Evolutionary conservation across 2,329 filamentous ascomycete species (phyloP).

Genomic region (Claviceps sorghi): DNA sequence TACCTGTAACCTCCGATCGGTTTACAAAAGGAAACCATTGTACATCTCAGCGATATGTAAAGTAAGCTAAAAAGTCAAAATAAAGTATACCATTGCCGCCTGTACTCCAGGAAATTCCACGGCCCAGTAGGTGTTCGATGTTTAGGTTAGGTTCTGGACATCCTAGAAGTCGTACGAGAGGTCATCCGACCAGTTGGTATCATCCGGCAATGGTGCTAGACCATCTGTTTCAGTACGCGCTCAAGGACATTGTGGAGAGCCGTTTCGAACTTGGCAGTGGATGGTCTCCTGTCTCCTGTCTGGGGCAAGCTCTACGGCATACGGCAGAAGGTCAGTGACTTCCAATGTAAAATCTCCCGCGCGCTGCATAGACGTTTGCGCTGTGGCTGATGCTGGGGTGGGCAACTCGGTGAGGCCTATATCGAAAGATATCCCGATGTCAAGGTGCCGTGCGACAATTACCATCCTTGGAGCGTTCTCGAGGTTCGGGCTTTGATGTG

Average conservation of each 20-base stretch:
- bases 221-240: constrained; percentile 7
- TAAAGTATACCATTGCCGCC: background rate
- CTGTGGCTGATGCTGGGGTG: constrained; percentile 28
- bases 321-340: constrained; percentile 36
- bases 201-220: background rate
- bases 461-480: constrained; percentile 29
- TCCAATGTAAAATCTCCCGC: constrained; percentile 30
- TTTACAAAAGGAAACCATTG: background rate
- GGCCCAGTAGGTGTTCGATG: constrained; percentile 24
- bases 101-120: background rate
- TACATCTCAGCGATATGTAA: background rate
- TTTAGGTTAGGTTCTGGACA: constrained; percentile 27
- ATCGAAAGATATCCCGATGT: constrained; percentile 45
- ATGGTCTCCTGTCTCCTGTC: constrained; percentile 24
- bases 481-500: constrained; percentile 11
- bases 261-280: constrained; percentile 26
- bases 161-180: constrained; percentile 29
- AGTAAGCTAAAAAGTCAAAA: constrained; percentile 1
- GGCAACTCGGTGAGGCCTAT: constrained; percentile 38
- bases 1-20: background rate
- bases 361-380: constrained; percentile 22
- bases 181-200: constrained; percentile 23
- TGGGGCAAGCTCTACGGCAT: constrained; percentile 39
- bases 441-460: constrained; percentile 40
- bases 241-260: constrained; percentile 27